These are phyloP conservation scores for Calonectria crousiana DNA, from an alignment of 2,329 filamentous ascomycete genomes.

Conservation along the genomic window DNA sequence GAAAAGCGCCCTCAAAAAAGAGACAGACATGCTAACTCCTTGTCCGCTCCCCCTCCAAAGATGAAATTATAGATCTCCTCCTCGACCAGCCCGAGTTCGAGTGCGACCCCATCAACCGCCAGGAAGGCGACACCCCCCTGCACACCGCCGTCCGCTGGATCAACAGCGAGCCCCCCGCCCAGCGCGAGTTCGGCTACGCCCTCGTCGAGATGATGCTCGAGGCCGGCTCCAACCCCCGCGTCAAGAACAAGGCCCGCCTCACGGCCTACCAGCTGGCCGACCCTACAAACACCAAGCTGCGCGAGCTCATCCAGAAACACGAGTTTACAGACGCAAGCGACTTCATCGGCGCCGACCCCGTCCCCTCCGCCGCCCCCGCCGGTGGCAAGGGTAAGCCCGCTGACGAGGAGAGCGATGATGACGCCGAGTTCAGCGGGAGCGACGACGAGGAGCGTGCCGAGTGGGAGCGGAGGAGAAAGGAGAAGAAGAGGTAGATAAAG, in stretches of 20 bases:
- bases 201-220: conserved; percentile 86
- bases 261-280: conserved; percentile 80
- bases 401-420: conserved; percentile 59
- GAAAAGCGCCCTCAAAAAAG: neutral
- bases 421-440: conserved; percentile 73
- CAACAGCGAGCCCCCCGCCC: conserved; percentile 73
- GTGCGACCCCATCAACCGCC: conserved; percentile 80
- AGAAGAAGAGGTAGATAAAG: conserved; percentile 45
- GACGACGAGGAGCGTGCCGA: conserved; percentile 74
- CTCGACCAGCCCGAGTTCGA: conserved; percentile 88
- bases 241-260: conserved; percentile 78
- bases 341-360: conserved; percentile 58
- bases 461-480: conserved; percentile 66
- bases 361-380: conserved; percentile 23
- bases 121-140: conserved; percentile 82
- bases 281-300: conserved; percentile 73
- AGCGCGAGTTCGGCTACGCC: conserved; percentile 73
- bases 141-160: conserved; percentile 84
- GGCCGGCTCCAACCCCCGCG: conserved; percentile 72
- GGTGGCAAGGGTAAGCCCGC: conserved; percentile 32
- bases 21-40: neutral
- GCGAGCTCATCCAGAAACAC: conserved; percentile 75
- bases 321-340: conserved; percentile 76
- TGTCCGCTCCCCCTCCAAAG: conserved; percentile 51
- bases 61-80: conserved; percentile 84